Evolutionary conservation across 2,329 filamentous ascomycete genomes (phyloP), one percentile per base, ranked within the genome.

Genomic region (Diaporthe batatas): DNA sequence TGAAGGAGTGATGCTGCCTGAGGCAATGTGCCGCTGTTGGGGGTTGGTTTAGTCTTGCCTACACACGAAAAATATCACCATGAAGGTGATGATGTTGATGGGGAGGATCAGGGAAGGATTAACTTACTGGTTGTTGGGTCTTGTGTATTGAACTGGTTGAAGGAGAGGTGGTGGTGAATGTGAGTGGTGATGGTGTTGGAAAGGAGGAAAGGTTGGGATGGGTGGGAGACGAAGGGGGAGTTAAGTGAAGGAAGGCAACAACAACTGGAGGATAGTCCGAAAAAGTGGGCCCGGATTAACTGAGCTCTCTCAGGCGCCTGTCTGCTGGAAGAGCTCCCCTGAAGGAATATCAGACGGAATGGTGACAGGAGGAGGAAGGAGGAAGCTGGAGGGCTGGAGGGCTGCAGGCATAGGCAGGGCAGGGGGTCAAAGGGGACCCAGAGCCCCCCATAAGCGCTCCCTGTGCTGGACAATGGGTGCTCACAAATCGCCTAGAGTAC

Each of bases 111-210:
- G 47, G n/a, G n/a, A 39, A 32, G 12, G 16, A 6, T 21, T 5
- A 8, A 67, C 62, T 67, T 32, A 67, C 62, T 53, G 62, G 21
- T 53, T 67, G 62, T 53, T n/a, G 14, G 4, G 25, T 39, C 29
- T 51, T 34, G 34, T 29, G 3, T 51, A 14, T 39, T 21, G 47
- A 39, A 49, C 12, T 53, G 44, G 14, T 0, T n/a, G 44, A 53
- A 39, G 32, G 7, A 32, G 21, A 34, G 36, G 62, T 49, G 11
- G 62, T 36, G 51, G 62, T 36, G 21, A 18, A 39, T 21, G 44
- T 49, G 29, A 51, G 3, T 2, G 32, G 32, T 51, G 62, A 14
- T 51, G 44, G 16, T 36, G 44, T 36, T 65, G 32, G 29, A 65
- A 53, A 39, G 32, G 47, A 67, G 21, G n/a, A n/a, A 51, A 51